Conservation (phyloP, 768 basidiomycete species). For the Exidia glandulosa region DNA sequence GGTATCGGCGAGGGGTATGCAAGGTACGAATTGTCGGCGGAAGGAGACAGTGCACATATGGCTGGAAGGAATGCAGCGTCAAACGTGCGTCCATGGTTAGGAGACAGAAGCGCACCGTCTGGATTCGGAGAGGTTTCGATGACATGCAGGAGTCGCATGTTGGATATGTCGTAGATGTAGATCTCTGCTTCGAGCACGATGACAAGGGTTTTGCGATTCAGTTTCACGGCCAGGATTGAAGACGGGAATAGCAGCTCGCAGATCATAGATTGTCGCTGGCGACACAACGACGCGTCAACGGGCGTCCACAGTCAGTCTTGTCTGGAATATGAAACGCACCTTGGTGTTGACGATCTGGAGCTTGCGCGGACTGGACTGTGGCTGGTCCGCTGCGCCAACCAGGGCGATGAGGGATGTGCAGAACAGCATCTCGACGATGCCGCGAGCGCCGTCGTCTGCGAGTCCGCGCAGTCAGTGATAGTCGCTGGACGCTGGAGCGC, state of each 20-base stretch:
- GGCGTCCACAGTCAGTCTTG: no score
- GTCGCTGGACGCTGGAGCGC: background rate
- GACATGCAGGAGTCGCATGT: constrained; percentile 94
- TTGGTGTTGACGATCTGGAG: constrained; percentile 99
- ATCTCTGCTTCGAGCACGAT: constrained; percentile 96
- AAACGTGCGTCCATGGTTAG: no score
- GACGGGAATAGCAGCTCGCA: constrained; percentile 98
- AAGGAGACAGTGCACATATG: constrained; percentile 89
- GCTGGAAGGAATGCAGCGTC: no score
- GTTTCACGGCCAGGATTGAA: constrained; percentile 91
- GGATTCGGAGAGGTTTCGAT: constrained; percentile 96
- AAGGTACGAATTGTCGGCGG: constrained; percentile 85
- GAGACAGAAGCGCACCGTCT: constrained; percentile 53
- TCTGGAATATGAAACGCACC: constrained; percentile 33
- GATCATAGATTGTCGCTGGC: constrained; percentile 91
- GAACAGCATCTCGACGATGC: constrained; percentile 99
- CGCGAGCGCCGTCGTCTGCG: constrained; percentile 82
- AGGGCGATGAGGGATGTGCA: constrained; percentile 96
- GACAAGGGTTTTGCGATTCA: constrained; percentile 93
- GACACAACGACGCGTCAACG: no score
- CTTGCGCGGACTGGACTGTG: constrained; percentile 81
- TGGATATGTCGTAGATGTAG: constrained; percentile 97
- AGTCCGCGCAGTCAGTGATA: background rate
- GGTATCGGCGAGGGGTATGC: constrained; percentile 95
- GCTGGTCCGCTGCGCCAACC: constrained; percentile 91